Conservation (phyloP, 495 filamentous ascomycete species). For the Penicillium silybi region DNA sequence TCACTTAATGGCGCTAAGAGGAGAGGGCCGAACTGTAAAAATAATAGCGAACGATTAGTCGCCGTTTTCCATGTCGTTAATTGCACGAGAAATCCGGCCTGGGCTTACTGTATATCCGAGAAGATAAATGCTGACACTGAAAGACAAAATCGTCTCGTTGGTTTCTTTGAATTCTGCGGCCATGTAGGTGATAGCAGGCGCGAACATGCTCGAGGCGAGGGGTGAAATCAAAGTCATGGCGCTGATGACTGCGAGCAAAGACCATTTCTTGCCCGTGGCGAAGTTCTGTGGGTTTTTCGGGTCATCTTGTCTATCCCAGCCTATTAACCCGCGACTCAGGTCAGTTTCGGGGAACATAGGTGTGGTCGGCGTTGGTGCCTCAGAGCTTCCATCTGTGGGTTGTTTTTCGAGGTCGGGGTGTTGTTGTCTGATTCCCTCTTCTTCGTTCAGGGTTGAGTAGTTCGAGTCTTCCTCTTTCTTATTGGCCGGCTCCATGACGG, state of each 20-base stretch:
- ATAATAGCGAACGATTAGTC: background rate
- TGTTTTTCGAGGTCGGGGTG: too few relatives aligned
- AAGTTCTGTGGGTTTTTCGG: conserved; percentile 70
- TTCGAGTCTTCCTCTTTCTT: too few relatives aligned
- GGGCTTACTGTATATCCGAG: conserved; percentile 54
- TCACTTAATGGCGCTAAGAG: conserved; percentile 48
- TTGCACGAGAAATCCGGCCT: too few relatives aligned
- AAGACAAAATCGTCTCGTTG: conserved; percentile 43
- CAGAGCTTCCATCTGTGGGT: too few relatives aligned
- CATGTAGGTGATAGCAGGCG: conserved; percentile 57
- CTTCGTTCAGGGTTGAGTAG: too few relatives aligned
- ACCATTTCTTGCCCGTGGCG: conserved; percentile 36
- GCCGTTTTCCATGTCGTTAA: too few relatives aligned
- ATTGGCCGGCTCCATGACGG: too few relatives aligned
- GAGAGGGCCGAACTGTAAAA: conserved; percentile 32
- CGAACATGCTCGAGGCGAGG: conserved; percentile 66
- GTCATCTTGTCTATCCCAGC: conserved; percentile 45
- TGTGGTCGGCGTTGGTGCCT: too few relatives aligned
- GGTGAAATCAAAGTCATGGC: conserved; percentile 46
- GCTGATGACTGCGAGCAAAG: conserved; percentile 29
- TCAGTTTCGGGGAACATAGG: too few relatives aligned
- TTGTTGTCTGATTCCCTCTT: too few relatives aligned
- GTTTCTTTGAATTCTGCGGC: conserved; percentile 57
- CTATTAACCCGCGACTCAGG: too few relatives aligned
- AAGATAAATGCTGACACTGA: conserved; percentile 54